These are phyloP conservation scores for Tylopilus orsonianus DNA, from an alignment of 1,284 basidiomycete species.

Conservation along the genomic window DNA sequence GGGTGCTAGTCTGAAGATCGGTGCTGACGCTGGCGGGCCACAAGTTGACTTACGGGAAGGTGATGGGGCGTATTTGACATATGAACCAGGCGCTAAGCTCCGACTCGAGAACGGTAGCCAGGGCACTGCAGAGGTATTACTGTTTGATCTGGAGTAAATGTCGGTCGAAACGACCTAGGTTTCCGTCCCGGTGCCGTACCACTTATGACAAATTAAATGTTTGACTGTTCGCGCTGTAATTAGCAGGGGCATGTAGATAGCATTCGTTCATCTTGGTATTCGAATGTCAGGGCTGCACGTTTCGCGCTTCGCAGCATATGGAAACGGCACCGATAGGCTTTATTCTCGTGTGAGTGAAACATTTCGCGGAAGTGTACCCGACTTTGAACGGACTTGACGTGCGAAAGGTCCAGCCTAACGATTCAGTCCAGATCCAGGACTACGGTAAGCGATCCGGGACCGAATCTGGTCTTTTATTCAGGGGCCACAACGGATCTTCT, in stretches of 20 bases:
- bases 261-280: constrained; percentile 6
- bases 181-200: not conserved
- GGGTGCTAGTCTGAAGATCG: constrained; percentile 52
- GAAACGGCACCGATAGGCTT: not conserved
- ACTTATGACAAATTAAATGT: not conserved
- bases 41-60: constrained; percentile 52
- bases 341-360: constrained; percentile 4
- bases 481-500: not conserved
- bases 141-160: constrained; percentile 68
- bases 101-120: constrained; percentile 62
- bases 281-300: not conserved
- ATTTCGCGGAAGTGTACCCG: not conserved
- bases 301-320: not conserved
- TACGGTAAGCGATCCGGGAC: too few species aligned
- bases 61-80: constrained; percentile 69
- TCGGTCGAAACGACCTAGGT: not conserved
- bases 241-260: not conserved
- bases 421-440: too few species aligned
- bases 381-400: not conserved
- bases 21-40: constrained; percentile 39
- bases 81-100: constrained; percentile 44
- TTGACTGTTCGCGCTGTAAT: constrained; percentile 1
- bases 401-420: not conserved
- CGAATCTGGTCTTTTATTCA: too few species aligned
- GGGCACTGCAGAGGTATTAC: constrained; percentile 60